Base-by-base conservation (phyloP, 805 yeast genomes). In the Nakazawaea molendinolei region DNA sequence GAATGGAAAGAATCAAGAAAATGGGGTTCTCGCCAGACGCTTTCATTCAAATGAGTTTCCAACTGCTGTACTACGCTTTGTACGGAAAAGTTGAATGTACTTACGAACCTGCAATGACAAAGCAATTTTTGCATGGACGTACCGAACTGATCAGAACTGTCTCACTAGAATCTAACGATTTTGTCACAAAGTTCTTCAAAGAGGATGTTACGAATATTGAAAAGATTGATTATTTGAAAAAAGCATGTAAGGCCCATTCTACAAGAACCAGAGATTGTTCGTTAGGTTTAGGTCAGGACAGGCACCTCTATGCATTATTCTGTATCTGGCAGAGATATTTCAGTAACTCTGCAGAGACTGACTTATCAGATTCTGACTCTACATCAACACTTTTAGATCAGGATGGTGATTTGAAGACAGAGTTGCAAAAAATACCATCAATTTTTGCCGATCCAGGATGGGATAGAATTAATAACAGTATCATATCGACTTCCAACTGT, bases 101-200 rank as follows among this genome's bases (percentile, higher is more conserved):
- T 5, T 87, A 87, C 55, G 97, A 87, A 60, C 97, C 97, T 2
- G 95, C 95, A 7, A 87, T 87, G 97, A 89, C 96, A 4, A 87
- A 87, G 56, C 66, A 65, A 41, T 87, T 79, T 54, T 69, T 80
- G 44, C 95, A 87, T 53, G 97, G 96, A 8, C 72, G 97, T 55
- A 87, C 97, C 1, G 97, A 87, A 58, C 95, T 95, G 3, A 77
- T 87, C 38, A 69, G 96, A 50, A 73, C 95, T 0, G 96, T 87
- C 4, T 77, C 90, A 5, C 67, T 74, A 47, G 86, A 86, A 52
- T 80, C 92, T 1, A 83, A 83, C 51, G 66, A 72, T 31, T 87
- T 86, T 61, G 95, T 86, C 13, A 75, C 95, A 39, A 82, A 85
- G 45, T 81, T 87, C 53, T 83, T 90, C 53, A 92, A 85, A 50